A percentile compares a stretch with the other conserved stretches of the same genome.
Conservation (phyloP, 768 basidiomycete species). For the Boletus subparvulus region DNA sequence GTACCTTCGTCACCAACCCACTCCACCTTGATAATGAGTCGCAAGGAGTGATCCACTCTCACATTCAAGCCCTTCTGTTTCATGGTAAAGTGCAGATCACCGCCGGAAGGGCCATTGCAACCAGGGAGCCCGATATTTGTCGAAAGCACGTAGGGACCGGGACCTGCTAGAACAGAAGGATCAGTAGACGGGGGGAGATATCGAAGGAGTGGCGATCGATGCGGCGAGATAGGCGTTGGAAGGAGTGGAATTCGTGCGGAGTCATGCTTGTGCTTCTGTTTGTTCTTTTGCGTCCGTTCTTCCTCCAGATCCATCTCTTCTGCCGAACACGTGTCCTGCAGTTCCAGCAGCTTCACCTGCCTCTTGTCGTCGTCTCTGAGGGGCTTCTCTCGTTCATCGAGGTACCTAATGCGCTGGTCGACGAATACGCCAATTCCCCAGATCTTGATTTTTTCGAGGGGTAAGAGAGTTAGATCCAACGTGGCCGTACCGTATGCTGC, state of each 20-base stretch:
- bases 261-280: conserved; percentile 7
- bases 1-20: conserved; percentile 63
- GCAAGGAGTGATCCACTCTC: conserved; percentile 70
- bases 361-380: conserved; percentile 7
- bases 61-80: conserved; percentile 67
- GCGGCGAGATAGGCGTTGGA: conserved; percentile 30
- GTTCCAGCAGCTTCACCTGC: conserved; percentile 15
- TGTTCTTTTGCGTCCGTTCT: conserved; percentile 10
- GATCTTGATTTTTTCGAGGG: conserved; percentile 82
- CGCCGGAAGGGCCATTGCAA: conserved; percentile 4
- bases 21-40: conserved; percentile 80
- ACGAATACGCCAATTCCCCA: conserved; percentile 69
- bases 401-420: conserved; percentile 48
- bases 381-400: background rate
- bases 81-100: conserved; percentile 71
- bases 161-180: conserved; percentile 23
- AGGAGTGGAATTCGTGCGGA: conserved; percentile 20
- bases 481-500: conserved; percentile 58
- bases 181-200: conserved; percentile 15
- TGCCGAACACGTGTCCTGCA: conserved; percentile 16
- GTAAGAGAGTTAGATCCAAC: conserved; percentile 78
- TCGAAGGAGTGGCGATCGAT: conserved; percentile 28
- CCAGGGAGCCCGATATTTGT: conserved; percentile 17
- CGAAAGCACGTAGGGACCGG: conserved; percentile 27
- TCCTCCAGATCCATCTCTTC: conserved; percentile 12